phyloP scores from a whole-genome alignment of 148 eudicot species.

The Rheum nobile region DNA sequence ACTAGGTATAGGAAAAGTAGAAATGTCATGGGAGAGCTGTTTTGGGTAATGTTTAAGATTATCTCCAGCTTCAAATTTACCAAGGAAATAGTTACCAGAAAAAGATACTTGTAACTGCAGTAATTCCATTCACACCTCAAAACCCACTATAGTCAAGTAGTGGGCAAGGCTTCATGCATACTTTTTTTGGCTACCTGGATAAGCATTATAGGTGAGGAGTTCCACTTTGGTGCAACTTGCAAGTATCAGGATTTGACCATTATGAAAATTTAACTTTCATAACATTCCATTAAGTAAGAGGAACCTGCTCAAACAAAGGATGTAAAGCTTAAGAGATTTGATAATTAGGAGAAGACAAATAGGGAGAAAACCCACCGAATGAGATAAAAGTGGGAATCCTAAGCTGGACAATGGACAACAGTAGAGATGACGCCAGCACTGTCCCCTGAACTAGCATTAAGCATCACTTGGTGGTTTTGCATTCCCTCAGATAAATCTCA shows the following conservation, averaged over 20 bases:
- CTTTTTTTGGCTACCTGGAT: background rate
- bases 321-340: conserved; percentile 23
- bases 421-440: conserved; percentile 28
- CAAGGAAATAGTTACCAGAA: background rate
- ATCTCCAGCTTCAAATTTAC: background rate
- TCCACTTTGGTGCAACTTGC: conserved; percentile 2
- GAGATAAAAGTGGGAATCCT: conserved; percentile 44
- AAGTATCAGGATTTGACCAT: conserved; percentile 26
- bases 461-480: conserved; percentile 28
- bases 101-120: background rate
- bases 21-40: too few species aligned
- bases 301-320: too few species aligned
- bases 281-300: too few species aligned
- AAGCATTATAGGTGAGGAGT: background rate
- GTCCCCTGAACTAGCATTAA: conserved; percentile 26
- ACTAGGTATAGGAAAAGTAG: background rate
- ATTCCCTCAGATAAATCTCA: conserved; percentile 18
- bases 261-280: conserved; percentile 13
- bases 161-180: background rate
- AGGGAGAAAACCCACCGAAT: conserved; percentile 2
- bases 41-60: background rate
- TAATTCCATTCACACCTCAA: background rate
- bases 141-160: background rate
- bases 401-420: conserved; percentile 36
- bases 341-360: conserved; percentile 10